These are phyloP conservation scores for Paulownia fortunei DNA, from an alignment of 257 asterid genomes.

Conservation along the genomic window DNA sequence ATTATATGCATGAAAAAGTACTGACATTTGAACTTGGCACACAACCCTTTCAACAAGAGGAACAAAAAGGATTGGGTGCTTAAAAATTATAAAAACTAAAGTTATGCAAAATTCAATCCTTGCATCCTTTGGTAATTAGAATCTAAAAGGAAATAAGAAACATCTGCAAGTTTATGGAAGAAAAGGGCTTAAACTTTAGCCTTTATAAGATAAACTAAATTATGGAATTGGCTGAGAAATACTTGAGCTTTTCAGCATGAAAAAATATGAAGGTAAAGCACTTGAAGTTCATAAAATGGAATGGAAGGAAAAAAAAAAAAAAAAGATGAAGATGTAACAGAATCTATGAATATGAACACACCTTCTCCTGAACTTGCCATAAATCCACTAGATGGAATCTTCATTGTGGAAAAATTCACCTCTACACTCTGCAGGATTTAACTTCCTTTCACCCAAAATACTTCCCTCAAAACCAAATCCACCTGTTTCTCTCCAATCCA, in stretches of 20 bases:
- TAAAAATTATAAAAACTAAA: too few species aligned
- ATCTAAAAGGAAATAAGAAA: background rate
- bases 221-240: conserved; percentile 20
- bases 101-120: background rate
- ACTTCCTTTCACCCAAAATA: conserved; percentile 19
- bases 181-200: background rate
- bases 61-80: background rate
- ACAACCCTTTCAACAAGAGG: too few species aligned
- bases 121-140: background rate
- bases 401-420: conserved; percentile 46
- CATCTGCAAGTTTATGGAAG: background rate
- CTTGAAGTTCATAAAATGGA: background rate
- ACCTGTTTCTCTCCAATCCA: too few species aligned
- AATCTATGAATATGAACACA: conserved; percentile 29
- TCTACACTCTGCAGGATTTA: background rate
- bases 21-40: background rate
- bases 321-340: background rate
- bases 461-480: conserved; percentile 7
- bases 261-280: background rate
- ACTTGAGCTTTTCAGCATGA: conserved; percentile 3
- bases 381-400: conserved; percentile 67
- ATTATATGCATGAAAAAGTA: background rate
- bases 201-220: background rate
- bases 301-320: background rate
- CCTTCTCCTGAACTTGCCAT: conserved; percentile 74